Base-by-base conservation (phyloP, 1,284 basidiomycete genomes). In the Cutaneotrichosporon daszewskae region DNA sequence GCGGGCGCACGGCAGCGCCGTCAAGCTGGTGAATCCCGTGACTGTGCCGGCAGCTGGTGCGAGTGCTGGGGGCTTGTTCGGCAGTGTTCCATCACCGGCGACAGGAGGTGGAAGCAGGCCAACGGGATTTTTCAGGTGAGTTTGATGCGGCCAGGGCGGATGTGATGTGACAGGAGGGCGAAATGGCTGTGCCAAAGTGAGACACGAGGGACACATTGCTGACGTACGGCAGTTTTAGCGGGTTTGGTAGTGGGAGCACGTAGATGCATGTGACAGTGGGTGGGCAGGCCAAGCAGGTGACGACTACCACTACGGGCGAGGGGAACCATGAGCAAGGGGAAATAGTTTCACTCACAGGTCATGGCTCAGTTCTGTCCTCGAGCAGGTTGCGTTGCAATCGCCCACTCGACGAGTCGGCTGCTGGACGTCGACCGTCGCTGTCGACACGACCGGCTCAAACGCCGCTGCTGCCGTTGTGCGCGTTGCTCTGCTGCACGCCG, bases 41-140 rank as follows among this genome's bases (percentile, higher is more conserved):
- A 28, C 48, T 4, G 31, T 39, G 5, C 34, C 31, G 3, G 23
- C 41, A 2, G 20, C 38, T 12, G 20, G 29, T 22, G 16, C 20
- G 11, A n/a, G n/a, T n/a, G 6, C 35, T 13, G 39, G 47, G 8
- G 33, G 33, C 5, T 27, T 53, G 31, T 52, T 50, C 44, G 54
- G 42, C 31, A 27, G 37, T 32, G 43, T 49, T 18, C 45, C 46
- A 4, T 22, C 41, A 14, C 37, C 36, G 26, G 37, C 25, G 4
- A 23, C n/a, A 32, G 32, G 29, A 22, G 13, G 38, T 34, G 13
- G 48, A 37, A n/a, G n/a, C n/a, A 40, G 29, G 28, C 43, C 51
- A 4, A 23, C 34, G 23, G 60, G 58, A 13, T 62, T 60, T 34
- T 57, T 62, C 32, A 57, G 57, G 59, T 61, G 43, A 54, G 59